Evolutionary conservation across 306 rosid genomes (phyloP).

Genomic region (Vigna radiata): DNA sequence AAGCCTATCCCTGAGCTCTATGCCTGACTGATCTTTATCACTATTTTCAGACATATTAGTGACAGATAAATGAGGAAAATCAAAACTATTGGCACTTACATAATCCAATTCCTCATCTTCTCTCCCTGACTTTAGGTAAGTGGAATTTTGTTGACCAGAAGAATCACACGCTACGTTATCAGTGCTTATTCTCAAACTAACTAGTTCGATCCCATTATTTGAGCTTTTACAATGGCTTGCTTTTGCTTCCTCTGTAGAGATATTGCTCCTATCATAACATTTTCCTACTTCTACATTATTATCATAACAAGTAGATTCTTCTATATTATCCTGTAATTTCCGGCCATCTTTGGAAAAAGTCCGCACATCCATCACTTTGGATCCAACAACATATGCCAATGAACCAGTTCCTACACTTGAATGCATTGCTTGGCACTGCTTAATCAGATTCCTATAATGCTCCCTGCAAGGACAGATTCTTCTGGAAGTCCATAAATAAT

Average conservation of each 20-base stretch:
- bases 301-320: constrained; percentile 58
- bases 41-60: constrained; percentile 68
- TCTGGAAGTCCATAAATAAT: constrained; percentile 36
- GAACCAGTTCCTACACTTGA: constrained; percentile 96
- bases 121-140: constrained; percentile 54
- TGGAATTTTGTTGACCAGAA: constrained; percentile 53
- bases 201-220: constrained; percentile 60
- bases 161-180: constrained; percentile 60
- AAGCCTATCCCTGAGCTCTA: constrained; percentile 48
- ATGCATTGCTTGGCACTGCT: constrained; percentile 88
- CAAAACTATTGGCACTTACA: constrained; percentile 59
- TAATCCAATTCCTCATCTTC: constrained; percentile 62
- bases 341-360: constrained; percentile 66
- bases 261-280: constrained; percentile 53
- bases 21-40: constrained; percentile 53
- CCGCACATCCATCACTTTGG: constrained; percentile 95
- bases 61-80: constrained; percentile 73
- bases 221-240: constrained; percentile 60
- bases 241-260: constrained; percentile 58
- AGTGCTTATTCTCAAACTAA: constrained; percentile 63
- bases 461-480: constrained; percentile 68
- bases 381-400: constrained; percentile 88
- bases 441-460: constrained; percentile 71
- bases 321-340: constrained; percentile 54
- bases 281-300: constrained; percentile 55